Percentiles rank a stretch among this genome's conserved stretches.
These are phyloP conservation scores for Daldinia decipiens DNA, from an alignment of 495 filamentous ascomycete genomes.

Conservation along the genomic window DNA sequence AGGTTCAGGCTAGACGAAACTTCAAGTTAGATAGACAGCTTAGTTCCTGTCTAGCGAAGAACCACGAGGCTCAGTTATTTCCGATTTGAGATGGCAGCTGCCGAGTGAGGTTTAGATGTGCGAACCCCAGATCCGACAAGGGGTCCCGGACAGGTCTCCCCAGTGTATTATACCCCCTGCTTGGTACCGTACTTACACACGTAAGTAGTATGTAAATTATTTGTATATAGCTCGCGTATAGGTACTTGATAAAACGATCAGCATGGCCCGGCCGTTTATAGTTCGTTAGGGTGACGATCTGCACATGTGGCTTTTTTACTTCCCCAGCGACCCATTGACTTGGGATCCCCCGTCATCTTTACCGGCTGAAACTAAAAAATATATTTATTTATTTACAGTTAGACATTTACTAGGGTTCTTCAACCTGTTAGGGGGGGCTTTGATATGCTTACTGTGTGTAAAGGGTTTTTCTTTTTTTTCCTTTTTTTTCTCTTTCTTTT, in stretches of 20 bases:
- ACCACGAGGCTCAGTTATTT: conserved; percentile 25
- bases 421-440: background rate
- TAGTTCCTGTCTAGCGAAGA: conserved; percentile 20
- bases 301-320: conserved; percentile 22
- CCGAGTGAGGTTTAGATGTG: conserved; percentile 16
- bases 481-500: too few species aligned
- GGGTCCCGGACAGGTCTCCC: background rate
- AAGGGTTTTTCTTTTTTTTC: too few species aligned
- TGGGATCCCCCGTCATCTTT: conserved; percentile 28
- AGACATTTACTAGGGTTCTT: background rate
- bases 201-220: background rate
- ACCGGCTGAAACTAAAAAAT: conserved; percentile 28
- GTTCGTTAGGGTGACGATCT: conserved; percentile 37
- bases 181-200: background rate
- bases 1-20: background rate
- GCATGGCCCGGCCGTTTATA: conserved; percentile 23
- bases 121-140: conserved; percentile 7
- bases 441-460: background rate
- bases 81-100: conserved; percentile 31
- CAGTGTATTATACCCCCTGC: background rate
- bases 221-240: conserved; percentile 15
- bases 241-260: conserved; percentile 12
- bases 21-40: background rate
- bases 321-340: conserved; percentile 27
- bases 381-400: background rate